A percentile compares a stretch with the other conserved stretches of the same genome.
Evolutionary conservation across 179 eudicot genomes (phyloP).

Genomic region (Vitellaria paradoxa): DNA sequence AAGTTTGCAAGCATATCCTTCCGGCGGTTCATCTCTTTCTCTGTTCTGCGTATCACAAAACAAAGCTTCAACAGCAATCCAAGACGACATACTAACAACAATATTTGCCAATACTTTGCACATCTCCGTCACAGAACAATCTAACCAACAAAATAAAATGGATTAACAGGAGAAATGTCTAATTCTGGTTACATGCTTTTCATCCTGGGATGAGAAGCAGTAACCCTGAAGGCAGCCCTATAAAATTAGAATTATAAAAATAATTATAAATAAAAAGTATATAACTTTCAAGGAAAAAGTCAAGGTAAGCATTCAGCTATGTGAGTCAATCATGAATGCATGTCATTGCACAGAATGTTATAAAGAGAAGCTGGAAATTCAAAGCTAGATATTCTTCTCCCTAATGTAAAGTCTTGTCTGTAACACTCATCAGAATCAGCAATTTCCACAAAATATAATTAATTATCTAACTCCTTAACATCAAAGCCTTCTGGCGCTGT

Average conservation of each 20-base stretch:
- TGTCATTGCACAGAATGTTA: neutral
- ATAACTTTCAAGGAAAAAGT: neutral
- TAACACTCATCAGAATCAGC: neutral
- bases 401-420: neutral
- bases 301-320: neutral
- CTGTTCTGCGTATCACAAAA: conserved; percentile 54
- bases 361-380: neutral
- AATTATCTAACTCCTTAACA: neutral
- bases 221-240: neutral
- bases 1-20: conserved; percentile 79
- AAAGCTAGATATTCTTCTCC: conserved; percentile 1
- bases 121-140: neutral
- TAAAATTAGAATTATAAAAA: neutral
- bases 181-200: neutral
- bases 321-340: neutral
- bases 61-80: conserved; percentile 11
- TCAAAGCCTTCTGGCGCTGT: neutral
- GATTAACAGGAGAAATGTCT: neutral
- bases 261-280: no score
- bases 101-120: neutral
- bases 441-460: neutral
- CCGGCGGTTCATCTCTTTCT: conserved; percentile 88
- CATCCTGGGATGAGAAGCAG: neutral
- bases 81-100: neutral
- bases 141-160: neutral